phyloP scores from a whole-genome alignment of 495 filamentous ascomycete species.

The Penicillium canariense region DNA sequence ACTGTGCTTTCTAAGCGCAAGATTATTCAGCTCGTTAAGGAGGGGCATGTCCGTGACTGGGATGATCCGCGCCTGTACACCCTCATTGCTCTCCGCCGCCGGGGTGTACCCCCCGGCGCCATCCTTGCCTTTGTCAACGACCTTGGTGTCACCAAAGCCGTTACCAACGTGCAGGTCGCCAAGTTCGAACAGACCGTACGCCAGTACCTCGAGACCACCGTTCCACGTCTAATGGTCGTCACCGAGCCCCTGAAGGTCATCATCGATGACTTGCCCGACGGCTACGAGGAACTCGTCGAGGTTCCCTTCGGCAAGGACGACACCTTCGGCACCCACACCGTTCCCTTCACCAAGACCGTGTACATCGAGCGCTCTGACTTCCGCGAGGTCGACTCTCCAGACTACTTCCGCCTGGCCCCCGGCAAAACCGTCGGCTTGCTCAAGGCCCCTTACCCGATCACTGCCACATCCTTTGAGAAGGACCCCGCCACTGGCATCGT shows the following conservation, averaged over 20 bases:
- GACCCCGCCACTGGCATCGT: constrained; percentile 66
- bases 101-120: constrained; percentile 82
- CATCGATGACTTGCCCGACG: constrained; percentile 69
- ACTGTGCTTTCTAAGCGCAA: constrained; percentile 83
- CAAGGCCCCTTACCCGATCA: constrained; percentile 79
- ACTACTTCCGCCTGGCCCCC: constrained; percentile 92
- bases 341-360: constrained; percentile 80
- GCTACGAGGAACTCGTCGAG: constrained; percentile 59
- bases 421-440: constrained; percentile 87
- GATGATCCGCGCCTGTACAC: constrained; percentile 90
- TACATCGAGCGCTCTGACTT: constrained; percentile 96
- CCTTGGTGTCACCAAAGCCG: constrained; percentile 78
- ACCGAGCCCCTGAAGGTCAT: constrained; percentile 69
- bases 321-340: constrained; percentile 42
- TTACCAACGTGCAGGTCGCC: constrained; percentile 66
- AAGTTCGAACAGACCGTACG: constrained; percentile 79
- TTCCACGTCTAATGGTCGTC: constrained; percentile 80
- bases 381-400: constrained; percentile 75
- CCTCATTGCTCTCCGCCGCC: constrained; percentile 75
- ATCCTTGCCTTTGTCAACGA: constrained; percentile 86
- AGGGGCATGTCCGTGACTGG: constrained; percentile 74
- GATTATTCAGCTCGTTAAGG: constrained; percentile 72
- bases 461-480: constrained; percentile 71
- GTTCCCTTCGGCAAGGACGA: constrained; percentile 66
- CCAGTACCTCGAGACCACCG: constrained; percentile 75